Evolutionary conservation across 148 eudicot genomes (phyloP), one percentile per base, ranked within the genome.

Genomic region (Camellia lanceoleosa): DNA sequence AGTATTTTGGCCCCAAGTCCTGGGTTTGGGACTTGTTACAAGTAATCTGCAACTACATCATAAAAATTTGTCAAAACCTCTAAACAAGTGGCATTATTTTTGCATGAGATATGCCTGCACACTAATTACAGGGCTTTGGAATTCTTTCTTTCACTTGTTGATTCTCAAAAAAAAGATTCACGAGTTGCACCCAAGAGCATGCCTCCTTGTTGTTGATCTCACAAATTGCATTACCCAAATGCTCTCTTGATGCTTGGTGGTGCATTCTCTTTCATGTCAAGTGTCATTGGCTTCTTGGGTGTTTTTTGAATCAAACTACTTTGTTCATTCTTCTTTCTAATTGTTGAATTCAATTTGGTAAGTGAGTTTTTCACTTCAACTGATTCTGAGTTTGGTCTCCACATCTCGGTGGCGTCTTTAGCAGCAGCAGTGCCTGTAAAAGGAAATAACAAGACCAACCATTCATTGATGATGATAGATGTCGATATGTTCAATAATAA

Each of bases 221-320:
- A 54, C 77, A n/a, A 23, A 83, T 68, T 3, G 84, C 84, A 80
- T 79, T 69, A 4, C 86, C 88, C 65, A 80, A 61, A 55, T 79
- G 78, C 38, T 58, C 80, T 71, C 71, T 87, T 91, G 7, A 56
- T 56, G 46, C 69, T 77, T 3, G 78, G 71, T 47, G 51, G 3
- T 69, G 64, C 81, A 69, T 91, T 91, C 86, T 89, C 94, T 75
- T 91, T 89, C 91, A 91, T 83, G 56, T 87, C 86, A 23, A 69
- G 61, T 1, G 10, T 44, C 18, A 61, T 56, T 3, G n/a, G 74
- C 80, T 84, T 91, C 38, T 52, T 71, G 7, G 91, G 89, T 38
- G 92, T 91, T 66, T 84, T 89, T 52, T 85, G 85, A 14, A 88
- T 81, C 77, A 88, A 58, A 71, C 86, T 81, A 55, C 82, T 23